Base-by-base conservation (phyloP, 768 basidiomycete genomes). In the Mycena haematopus region DNA sequence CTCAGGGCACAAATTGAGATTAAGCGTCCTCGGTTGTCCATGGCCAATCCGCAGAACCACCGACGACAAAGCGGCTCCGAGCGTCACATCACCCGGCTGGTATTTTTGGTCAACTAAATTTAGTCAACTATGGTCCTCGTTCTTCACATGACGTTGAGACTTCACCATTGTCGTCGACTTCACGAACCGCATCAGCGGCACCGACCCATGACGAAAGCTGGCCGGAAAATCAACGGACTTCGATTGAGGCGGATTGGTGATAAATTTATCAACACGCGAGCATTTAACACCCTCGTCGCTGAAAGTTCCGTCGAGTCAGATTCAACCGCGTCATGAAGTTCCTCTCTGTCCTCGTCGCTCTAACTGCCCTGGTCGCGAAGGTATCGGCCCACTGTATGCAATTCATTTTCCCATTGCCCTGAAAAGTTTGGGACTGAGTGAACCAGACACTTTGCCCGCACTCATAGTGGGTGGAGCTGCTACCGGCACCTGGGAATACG, bases 361-460 rank as follows among this genome's bases (percentile, higher is more conserved):
- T 53, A 15, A 58, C 56, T 11, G 40, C 54, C 8, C 27, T 60
- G 17, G 64, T 45, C 15, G 31, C 55, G 9, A 51, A 65, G 14
- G 56, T 42, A 31, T 60, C 64, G 19, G 64, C 64, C 27, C 64
- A 65, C 38, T 65, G 64, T 57, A 45, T 24, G 44, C 22, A 22
- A 10, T 45, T 45, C 22, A 47, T 58, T 10, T 17, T 25, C 6
- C 14, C 19, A n/a, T 45, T 10, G 45, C 25, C 24, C 5, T 6
- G 15, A 17, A 22, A 7, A 4, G 22, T 27, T 31, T 50, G 6
- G 46, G 10, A 21, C 4, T 45, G n/a, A 29, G 17, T 17, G 0
- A 6, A 24, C 13, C 52, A 74, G 73, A 74, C 59, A 71, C 67
- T 6, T 73, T 69, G 60, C 70, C 71, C 5, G 66, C 63, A 4